Evolutionary conservation across 768 basidiomycete genomes (phyloP).

Genomic region (Agrocybe chaxingu): DNA sequence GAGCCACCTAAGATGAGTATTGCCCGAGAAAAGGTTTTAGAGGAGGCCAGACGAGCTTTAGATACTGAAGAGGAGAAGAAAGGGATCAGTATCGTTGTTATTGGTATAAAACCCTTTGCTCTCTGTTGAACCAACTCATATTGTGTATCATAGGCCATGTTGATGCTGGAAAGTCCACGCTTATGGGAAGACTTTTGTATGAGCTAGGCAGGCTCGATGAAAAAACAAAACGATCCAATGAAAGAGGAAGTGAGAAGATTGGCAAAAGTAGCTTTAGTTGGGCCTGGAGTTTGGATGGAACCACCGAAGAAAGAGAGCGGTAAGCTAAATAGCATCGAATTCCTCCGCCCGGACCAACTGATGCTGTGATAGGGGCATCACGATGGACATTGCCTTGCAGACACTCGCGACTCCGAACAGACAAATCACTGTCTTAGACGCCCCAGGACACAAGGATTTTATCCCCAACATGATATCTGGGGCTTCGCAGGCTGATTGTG

Average conservation of each 20-base stretch:
- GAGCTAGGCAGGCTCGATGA: conserved; percentile 89
- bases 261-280: conserved; percentile 97
- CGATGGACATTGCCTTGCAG: conserved; percentile 94
- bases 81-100: conserved; percentile 83
- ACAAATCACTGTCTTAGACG: conserved; percentile 91
- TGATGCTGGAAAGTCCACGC: conserved; percentile 96
- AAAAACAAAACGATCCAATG: conserved; percentile 78
- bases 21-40: conserved; percentile 78
- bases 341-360: background rate
- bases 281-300: conserved; percentile 97
- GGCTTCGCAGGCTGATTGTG: conserved; percentile 94
- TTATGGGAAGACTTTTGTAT: conserved; percentile 93
- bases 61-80: conserved; percentile 55
- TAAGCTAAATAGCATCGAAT: conserved; percentile 26
- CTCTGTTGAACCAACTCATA: background rate
- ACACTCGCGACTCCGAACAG: conserved; percentile 70
- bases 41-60: conserved; percentile 64
- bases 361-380: conserved; percentile 71
- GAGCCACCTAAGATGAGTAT: conserved; percentile 63
- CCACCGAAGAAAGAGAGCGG: conserved; percentile 91
- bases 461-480: conserved; percentile 99
- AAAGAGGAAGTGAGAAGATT: conserved; percentile 82
- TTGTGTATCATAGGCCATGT: conserved; percentile 72
- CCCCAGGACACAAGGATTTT: conserved; percentile 96
- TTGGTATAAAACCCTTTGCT: conserved; percentile 53